Percentiles rank a stretch among this genome's conserved stretches.
Conservation (phyloP, 495 filamentous ascomycete species). For the Aspergillus olivimuriae region DNA sequence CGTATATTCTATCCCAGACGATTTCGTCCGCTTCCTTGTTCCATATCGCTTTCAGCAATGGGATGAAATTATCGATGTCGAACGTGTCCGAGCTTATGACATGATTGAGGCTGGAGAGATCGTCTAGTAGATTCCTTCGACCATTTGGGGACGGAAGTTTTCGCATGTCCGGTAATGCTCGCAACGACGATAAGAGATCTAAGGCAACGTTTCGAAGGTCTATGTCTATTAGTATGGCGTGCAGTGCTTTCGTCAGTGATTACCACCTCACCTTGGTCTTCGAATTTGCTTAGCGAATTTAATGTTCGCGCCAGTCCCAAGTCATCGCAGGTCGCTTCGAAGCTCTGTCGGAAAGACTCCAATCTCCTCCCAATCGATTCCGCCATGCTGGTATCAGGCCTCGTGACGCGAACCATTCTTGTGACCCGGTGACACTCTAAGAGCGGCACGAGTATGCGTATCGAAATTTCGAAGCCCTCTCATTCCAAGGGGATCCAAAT, state of each 20-base stretch:
- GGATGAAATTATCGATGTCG: neutral
- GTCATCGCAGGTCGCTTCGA: neutral
- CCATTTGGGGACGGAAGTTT: neutral
- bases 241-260: neutral
- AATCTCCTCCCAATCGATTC: neutral
- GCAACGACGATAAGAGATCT: neutral
- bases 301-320: neutral
- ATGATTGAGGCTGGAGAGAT: neutral
- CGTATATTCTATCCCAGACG: neutral
- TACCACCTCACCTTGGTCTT: neutral
- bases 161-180: neutral
- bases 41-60: neutral
- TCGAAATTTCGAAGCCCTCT: no score
- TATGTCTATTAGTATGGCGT: neutral
- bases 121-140: neutral
- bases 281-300: neutral
- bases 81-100: neutral
- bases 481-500: no score
- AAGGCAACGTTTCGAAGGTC: neutral
- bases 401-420: neutral
- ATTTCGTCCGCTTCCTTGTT: neutral
- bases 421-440: no score
- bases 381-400: neutral
- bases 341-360: neutral
- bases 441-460: no score